Evolutionary conservation across 2,329 filamentous ascomycete species (phyloP), one percentile per base, ranked within the genome.

Genomic region (Aspergillus proliferans): DNA sequence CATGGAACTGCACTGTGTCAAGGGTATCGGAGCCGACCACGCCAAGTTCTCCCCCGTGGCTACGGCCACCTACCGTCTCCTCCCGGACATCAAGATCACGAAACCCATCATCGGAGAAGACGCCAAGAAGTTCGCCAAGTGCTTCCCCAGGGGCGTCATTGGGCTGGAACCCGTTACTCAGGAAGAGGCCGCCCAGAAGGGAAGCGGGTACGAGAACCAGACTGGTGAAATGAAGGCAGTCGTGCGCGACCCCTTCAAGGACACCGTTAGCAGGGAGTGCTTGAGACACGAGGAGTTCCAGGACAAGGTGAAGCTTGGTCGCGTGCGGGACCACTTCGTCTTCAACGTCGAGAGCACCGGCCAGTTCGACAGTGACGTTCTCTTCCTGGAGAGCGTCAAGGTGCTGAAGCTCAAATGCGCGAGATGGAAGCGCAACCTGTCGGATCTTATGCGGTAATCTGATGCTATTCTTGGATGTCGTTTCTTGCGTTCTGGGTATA

Each of bases 11-110:
- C 91, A 97, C 76, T 93, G 92, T 74, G 84, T 95, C 73, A 95
- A 96, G 74, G 93, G 94, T 52, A 84, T 94, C 58, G 93, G 93
- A 43, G 83, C 86, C 55, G 93, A 98, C 71, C 93, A 98, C 70
- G 86, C 93, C 60, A 98, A 98, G 72, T 98, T 93, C 76, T 95
- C 89, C 0, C 93, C 93, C 43, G 93, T 97, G 33, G 91, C 92
- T 3, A 96, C 93, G 1, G 93, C 93, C 3, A 88, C 87, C 21
- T 98, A 98, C 75, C 84, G 93, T 45, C 80, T 98, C 18, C 75
- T 98, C 64, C 93, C 93, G 6, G 85, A 85, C 57, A 97, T 98
- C 69, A 79, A 81, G 55, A 97, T 98, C 64, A 76, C 79, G 41
- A 75, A 80, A 58, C 93, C 93, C 18, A 97, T 98, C 52, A 67